Percentiles rank a stretch among this genome's conserved stretches.
These are phyloP conservation scores for Musa schizocarpa DNA, from an alignment of 176 grass and related monocot species.

Conservation along the genomic window DNA sequence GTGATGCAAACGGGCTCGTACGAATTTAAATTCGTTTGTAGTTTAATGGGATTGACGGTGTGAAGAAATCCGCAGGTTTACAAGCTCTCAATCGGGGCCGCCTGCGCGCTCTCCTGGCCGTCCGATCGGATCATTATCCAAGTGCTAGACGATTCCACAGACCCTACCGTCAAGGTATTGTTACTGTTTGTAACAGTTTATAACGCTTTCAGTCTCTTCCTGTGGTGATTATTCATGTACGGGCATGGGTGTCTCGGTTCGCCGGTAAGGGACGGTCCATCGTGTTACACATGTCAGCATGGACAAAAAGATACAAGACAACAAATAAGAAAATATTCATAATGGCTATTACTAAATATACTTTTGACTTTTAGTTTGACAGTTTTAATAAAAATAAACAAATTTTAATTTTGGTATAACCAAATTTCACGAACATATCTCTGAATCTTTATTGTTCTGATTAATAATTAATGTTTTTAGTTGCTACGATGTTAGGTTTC, in stretches of 20 bases:
- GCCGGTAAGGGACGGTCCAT: no score
- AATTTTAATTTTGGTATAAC: no score
- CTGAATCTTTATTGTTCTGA: not conserved
- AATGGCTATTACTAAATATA: no score
- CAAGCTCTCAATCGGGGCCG: constrained; percentile 79
- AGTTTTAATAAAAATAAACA: no score
- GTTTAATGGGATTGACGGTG: not conserved
- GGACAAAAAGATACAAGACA: no score
- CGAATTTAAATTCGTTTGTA: not conserved
- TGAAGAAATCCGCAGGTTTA: constrained; percentile 47
- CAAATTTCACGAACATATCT: not conserved
- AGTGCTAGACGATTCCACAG: constrained; percentile 86
- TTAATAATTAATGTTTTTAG: constrained; percentile 10
- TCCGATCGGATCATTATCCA: constrained; percentile 79
- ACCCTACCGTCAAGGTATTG: constrained; percentile 73
- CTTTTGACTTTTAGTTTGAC: no score
- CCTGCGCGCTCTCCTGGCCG: constrained; percentile 76
- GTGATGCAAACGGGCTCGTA: no score
- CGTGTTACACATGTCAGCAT: no score
- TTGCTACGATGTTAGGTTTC: not conserved
- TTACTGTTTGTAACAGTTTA: not conserved
- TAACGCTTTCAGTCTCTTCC: no score
- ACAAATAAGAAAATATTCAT: no score
- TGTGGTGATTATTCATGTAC: no score
- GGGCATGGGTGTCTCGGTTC: no score